phyloP scores from a whole-genome alignment of 257 asterid species.

The Penstemon newberryi region DNA sequence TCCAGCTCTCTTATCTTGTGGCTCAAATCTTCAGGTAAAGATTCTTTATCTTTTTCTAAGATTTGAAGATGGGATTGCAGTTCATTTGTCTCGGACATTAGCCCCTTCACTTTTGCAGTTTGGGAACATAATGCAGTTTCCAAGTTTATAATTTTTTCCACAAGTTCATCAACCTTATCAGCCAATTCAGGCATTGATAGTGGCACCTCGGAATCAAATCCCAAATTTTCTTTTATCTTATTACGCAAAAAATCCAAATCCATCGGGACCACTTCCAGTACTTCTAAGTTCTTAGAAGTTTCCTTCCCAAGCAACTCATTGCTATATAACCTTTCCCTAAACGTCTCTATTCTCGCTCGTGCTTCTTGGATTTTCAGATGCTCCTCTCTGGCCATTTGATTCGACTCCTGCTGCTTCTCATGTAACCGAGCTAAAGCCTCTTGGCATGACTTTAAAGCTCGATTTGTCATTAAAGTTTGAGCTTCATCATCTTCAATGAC shows the following conservation, averaged over 20 bases:
- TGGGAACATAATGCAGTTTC: constrained; percentile 84
- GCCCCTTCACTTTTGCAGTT: constrained; percentile 59
- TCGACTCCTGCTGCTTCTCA: constrained; percentile 57
- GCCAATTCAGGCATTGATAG: constrained; percentile 53
- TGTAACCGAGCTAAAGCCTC: constrained; percentile 63
- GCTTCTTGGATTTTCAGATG: constrained; percentile 59
- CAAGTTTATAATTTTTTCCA: constrained; percentile 63
- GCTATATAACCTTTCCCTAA: constrained; percentile 27
- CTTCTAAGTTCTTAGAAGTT: too few relatives aligned
- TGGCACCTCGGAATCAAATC: too few relatives aligned
- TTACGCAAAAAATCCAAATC: too few relatives aligned
- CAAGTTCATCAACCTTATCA: constrained; percentile 81
- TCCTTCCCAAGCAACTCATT: too few relatives aligned
- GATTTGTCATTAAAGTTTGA: constrained; percentile 75
- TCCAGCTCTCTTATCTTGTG: constrained; percentile 59
- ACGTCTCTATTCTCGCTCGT: constrained; percentile 39
- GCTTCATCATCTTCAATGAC: constrained; percentile 81
- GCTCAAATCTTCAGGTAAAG: constrained; percentile 33
- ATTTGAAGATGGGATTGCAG: constrained; percentile 53
- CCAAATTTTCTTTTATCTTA: too few relatives aligned
- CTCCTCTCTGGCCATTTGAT: constrained; percentile 51
- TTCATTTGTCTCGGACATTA: constrained; percentile 62
- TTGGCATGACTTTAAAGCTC: constrained; percentile 75
- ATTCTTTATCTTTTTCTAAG: constrained; percentile 62
- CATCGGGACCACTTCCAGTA: constrained; percentile 12